Evolutionary conservation across 148 eudicot genomes (phyloP).

Genomic region (Nyssa sinensis): DNA sequence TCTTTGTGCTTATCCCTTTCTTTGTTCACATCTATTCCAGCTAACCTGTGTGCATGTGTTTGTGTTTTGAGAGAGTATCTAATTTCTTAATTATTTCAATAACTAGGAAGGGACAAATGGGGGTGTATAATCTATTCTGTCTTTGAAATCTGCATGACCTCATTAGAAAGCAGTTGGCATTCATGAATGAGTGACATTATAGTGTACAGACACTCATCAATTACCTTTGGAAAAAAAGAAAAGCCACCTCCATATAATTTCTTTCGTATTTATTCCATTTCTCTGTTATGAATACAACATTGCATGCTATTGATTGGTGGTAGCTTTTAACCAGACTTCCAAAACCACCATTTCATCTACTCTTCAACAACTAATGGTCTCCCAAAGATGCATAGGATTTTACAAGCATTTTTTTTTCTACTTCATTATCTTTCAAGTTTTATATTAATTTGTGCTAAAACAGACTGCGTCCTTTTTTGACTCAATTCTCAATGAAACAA

Average conservation of each 20-base stretch:
- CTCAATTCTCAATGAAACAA: not conserved
- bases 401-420: not conserved
- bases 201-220: constrained; percentile 11
- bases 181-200: constrained; percentile 25
- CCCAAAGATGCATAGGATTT: constrained; percentile 4
- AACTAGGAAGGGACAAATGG: constrained; percentile 25
- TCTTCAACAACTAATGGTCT: constrained; percentile 30
- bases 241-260: constrained; percentile 20
- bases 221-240: not conserved
- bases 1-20: too few species aligned
- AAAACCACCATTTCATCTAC: constrained; percentile 24
- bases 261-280: constrained; percentile 12
- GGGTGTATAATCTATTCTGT: constrained; percentile 11
- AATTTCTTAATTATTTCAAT: constrained; percentile 22
- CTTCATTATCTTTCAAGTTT: constrained; percentile 8
- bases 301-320: constrained; percentile 2
- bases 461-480: constrained; percentile 1
- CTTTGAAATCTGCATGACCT: constrained; percentile 16
- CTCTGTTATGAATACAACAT: constrained; percentile 6
- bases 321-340: constrained; percentile 14
- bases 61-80: not conserved
- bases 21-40: too few species aligned
- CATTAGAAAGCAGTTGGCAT: constrained; percentile 20
- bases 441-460: not conserved
- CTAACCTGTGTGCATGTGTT: not conserved